Base-by-base conservation (phyloP, 768 basidiomycete species). In the Calocybe gangraenosa region DNA sequence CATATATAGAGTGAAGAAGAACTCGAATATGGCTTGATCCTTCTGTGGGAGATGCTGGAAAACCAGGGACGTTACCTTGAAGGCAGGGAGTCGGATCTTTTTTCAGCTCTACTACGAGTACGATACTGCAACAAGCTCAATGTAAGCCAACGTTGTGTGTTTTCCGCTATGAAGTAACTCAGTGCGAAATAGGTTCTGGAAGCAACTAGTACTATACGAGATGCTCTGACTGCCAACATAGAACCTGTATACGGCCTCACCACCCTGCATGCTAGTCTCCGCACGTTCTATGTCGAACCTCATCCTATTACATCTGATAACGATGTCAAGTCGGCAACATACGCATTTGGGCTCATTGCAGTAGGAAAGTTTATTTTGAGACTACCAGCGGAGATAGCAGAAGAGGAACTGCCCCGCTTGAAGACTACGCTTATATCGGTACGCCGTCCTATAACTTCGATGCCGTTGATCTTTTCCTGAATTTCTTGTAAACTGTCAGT, bases 161-260 rank as follows among this genome's bases (percentile, higher is more conserved):
- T n/a, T 18, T 25, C 3, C 14, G 14, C 41, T 17, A 42, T 21
- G 18, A 20, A 28, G 25, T 23, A 34, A 17, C 19, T 15, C n/a
- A 38, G 7, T 22, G 42, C 51, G 34, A 6, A 17, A 25, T 43
- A 92, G 90, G 81, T 92, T 31, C 70, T 90, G 42, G 87, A 91
- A 60, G 90, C 87, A 3, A 90, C 89, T 10, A 88, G 79, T 54
- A 79, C 82, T 1, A 83, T 92, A 50, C 84, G 90, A 33, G 88
- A 92, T 60, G 73, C 75, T 14, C 69, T 92, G 28, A 78, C 85
- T 18, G 66, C 73, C 8, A 81, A 78, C 51, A 78, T 86, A 53
- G 91, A 88, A 50, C 85, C 91, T 15, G 86, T 92, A 17, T 91
- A 88, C 55, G 90, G 90, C 6, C 64, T 92, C 52, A 89, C 87